phyloP scores from a whole-genome alignment of 805 yeast genomes.

The Maudiozyma saulgeensis region DNA sequence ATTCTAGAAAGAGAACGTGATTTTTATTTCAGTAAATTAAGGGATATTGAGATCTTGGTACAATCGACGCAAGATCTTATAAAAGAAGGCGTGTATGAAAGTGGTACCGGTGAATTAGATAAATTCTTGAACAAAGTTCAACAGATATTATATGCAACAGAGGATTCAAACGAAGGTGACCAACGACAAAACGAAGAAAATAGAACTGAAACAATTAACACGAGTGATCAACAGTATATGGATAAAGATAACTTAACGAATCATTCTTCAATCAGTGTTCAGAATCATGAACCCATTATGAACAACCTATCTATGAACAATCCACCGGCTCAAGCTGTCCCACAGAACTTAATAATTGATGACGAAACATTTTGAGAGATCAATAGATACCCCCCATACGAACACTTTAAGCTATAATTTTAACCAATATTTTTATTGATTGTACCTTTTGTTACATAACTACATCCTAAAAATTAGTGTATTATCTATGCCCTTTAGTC shows the following conservation, averaged over 20 bases:
- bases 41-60: slow-evolving; percentile 77
- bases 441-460: too few species aligned
- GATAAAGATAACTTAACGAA: background rate
- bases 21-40: slow-evolving; percentile 79
- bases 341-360: slow-evolving; percentile 27
- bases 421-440: background rate
- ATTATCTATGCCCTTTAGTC: too few species aligned
- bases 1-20: slow-evolving; percentile 75
- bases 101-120: slow-evolving; percentile 26
- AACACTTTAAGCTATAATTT: background rate
- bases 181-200: slow-evolving; percentile 18
- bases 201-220: background rate
- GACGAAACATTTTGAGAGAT: slow-evolving; percentile 25
- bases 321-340: slow-evolving; percentile 3
- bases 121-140: slow-evolving; percentile 55
- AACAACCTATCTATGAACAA: background rate
- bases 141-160: slow-evolving; percentile 67
- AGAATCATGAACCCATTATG: background rate
- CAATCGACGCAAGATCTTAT: slow-evolving; percentile 52
- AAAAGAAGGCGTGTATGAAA: slow-evolving; percentile 32
- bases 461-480: too few species aligned
- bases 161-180: slow-evolving; percentile 71
- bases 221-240: background rate
- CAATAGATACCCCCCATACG: background rate
- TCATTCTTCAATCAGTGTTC: background rate